Conservation (phyloP, 2,329 filamentous ascomycete genomes). For the Pseudopyricularia javanii region DNA sequence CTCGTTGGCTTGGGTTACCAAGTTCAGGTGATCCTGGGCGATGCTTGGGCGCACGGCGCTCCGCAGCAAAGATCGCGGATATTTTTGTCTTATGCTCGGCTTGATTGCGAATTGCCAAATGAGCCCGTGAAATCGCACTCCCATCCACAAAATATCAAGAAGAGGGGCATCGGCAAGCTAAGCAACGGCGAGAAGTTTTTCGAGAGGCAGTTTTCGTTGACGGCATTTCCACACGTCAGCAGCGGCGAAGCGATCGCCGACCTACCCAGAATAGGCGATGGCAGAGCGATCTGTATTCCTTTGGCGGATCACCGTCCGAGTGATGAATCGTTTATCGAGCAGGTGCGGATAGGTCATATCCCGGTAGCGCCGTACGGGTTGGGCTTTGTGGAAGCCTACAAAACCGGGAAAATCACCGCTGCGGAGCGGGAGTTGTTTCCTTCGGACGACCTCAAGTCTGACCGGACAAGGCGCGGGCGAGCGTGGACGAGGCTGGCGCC, state of each 20-base stretch:
- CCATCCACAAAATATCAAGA: constrained; percentile 27
- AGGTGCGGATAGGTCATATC: constrained; percentile 40
- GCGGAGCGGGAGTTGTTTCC: constrained; percentile 28
- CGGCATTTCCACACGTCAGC: constrained; percentile 48
- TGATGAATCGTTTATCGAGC: constrained; percentile 23
- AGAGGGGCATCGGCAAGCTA: constrained; percentile 37
- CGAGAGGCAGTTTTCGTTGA: constrained; percentile 28
- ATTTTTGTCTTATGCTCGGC: constrained; percentile 61
- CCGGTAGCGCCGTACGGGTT: constrained; percentile 45
- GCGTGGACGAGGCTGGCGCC: constrained; percentile 30
- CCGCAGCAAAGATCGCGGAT: constrained; percentile 54
- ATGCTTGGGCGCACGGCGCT: constrained; percentile 58
- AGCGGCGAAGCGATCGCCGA: constrained; percentile 42
- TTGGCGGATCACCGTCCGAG: constrained; percentile 57
- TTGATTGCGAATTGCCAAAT: constrained; percentile 43
- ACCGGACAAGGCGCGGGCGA: constrained; percentile 6
- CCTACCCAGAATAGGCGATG: constrained; percentile 51
- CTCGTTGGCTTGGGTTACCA: constrained; percentile 72
- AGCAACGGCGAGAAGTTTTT: constrained; percentile 51
- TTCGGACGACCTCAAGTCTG: constrained; percentile 4
- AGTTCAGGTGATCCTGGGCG: constrained; percentile 51
- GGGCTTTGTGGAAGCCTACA: constrained; percentile 32
- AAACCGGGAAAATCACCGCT: constrained; percentile 20
- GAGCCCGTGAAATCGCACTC: constrained; percentile 51
- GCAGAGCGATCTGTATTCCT: constrained; percentile 46